A percentile compares a stretch with the other conserved stretches of the same genome.
These are phyloP conservation scores for Margaritispora aquatica DNA, from an alignment of 495 filamentous ascomycete genomes.

Conservation along the genomic window DNA sequence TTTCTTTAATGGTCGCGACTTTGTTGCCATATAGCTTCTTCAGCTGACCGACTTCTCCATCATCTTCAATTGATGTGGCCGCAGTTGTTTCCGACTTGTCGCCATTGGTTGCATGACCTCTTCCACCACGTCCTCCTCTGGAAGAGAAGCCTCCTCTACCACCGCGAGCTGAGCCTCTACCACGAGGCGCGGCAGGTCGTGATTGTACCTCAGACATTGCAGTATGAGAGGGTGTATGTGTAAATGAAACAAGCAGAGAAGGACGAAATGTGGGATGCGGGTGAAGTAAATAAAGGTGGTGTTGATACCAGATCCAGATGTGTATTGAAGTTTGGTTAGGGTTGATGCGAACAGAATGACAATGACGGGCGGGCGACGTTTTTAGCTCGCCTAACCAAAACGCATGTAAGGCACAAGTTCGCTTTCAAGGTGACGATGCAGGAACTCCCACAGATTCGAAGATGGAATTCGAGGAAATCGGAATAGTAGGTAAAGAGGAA, in stretches of 20 bases:
- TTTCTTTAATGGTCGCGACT: constrained; percentile 72
- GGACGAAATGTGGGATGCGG: constrained; percentile 25
- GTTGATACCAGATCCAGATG: constrained; percentile 1
- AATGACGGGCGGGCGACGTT: background rate
- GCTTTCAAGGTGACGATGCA: background rate
- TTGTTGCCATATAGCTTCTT: constrained; percentile 79
- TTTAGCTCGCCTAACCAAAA: background rate
- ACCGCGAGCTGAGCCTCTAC: constrained; percentile 75
- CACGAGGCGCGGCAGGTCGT: constrained; percentile 68
- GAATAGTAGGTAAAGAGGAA: background rate
- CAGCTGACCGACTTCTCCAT: constrained; percentile 84
- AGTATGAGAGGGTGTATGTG: constrained; percentile 28
- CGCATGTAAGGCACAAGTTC: background rate
- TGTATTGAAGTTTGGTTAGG: constrained; percentile 1
- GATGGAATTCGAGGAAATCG: background rate
- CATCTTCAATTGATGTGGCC: constrained; percentile 63
- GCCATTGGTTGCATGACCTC: constrained; percentile 56
- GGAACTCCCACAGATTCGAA: background rate
- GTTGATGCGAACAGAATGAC: constrained; percentile 20
- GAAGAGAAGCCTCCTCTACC: constrained; percentile 74
- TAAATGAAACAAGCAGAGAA: constrained; percentile 26
- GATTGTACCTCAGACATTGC: constrained; percentile 85
- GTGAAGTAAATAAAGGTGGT: constrained; percentile 6
- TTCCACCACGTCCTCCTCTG: constrained; percentile 59
- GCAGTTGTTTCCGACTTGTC: constrained; percentile 47